Conservation (phyloP, 2,329 filamentous ascomycete species). For the Penicillium sp. region DNA sequence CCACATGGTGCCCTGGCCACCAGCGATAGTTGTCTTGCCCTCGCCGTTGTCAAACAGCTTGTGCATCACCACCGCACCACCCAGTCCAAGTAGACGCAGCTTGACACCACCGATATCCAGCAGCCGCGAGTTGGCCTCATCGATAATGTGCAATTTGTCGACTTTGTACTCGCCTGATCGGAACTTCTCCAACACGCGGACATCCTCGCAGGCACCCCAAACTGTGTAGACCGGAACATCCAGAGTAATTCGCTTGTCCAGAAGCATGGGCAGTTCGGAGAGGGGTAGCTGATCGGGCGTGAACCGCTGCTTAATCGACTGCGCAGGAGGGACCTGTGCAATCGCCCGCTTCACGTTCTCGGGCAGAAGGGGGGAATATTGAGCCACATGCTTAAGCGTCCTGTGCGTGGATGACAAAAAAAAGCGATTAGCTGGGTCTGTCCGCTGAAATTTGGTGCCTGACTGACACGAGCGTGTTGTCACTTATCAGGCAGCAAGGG, state of each 20-base stretch:
- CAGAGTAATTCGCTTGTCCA: constrained; percentile 82
- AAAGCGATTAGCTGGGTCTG: constrained; percentile 16
- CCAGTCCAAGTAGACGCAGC: constrained; percentile 85
- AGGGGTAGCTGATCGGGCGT: constrained; percentile 76
- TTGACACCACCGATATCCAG: constrained; percentile 94
- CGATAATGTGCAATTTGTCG: constrained; percentile 94
- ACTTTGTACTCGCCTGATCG: constrained; percentile 97
- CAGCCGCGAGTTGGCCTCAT: constrained; percentile 93
- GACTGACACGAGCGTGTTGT: constrained; percentile 1
- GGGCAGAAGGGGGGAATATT: constrained; percentile 91
- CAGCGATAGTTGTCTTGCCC: constrained; percentile 94
- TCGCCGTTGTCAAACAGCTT: constrained; percentile 99
- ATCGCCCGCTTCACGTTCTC: constrained; percentile 67
- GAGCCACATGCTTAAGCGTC: constrained; percentile 95
- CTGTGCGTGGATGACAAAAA: constrained; percentile 44
- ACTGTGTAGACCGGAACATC: constrained; percentile 98
- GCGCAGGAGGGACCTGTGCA: constrained; percentile 62
- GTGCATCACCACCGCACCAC: constrained; percentile 98
- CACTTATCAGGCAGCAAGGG: constrained; percentile 11
- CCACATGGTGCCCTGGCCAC: constrained; percentile 99
- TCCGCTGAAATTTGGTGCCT: constrained; percentile 1
- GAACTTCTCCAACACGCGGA: constrained; percentile 94
- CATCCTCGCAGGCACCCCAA: constrained; percentile 98
- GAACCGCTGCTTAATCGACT: constrained; percentile 76
- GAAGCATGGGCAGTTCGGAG: constrained; percentile 84